Percentiles rank a stretch among this genome's conserved stretches.
Evolutionary conservation across 2,329 filamentous ascomycete genomes (phyloP).

Genomic region (Xylaria sp.): DNA sequence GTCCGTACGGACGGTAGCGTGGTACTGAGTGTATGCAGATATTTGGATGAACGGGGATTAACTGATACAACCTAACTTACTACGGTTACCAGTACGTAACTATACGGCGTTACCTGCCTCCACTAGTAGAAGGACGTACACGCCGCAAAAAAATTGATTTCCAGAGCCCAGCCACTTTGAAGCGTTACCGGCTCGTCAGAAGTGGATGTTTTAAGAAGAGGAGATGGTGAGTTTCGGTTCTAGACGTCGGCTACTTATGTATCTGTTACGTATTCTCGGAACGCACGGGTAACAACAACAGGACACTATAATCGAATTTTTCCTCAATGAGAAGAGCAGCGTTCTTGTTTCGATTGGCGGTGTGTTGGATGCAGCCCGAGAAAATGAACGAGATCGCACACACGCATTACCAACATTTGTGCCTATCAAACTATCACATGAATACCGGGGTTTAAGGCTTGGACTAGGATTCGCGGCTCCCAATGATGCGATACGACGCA

Average conservation of each 20-base stretch:
- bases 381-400: neutral
- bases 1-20: neutral
- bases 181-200: neutral
- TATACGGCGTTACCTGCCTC: neutral
- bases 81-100: neutral
- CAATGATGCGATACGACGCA: neutral
- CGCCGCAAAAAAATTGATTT: neutral
- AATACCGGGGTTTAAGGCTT: neutral
- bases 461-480: neutral
- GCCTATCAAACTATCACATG: neutral
- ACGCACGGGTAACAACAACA: neutral
- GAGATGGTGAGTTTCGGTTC: neutral
- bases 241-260: conserved; percentile 6
- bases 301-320: neutral
- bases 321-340: neutral
- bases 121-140: neutral
- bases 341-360: neutral
- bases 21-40: conserved; percentile 1
- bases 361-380: neutral
- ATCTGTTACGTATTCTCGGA: conserved; percentile 1
- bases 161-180: conserved; percentile 5
- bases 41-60: neutral
- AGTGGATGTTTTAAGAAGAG: neutral
- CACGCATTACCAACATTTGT: neutral
- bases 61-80: neutral